Conservation (phyloP, 805 yeast genomes). For the Teunomyces cretensis region DNA sequence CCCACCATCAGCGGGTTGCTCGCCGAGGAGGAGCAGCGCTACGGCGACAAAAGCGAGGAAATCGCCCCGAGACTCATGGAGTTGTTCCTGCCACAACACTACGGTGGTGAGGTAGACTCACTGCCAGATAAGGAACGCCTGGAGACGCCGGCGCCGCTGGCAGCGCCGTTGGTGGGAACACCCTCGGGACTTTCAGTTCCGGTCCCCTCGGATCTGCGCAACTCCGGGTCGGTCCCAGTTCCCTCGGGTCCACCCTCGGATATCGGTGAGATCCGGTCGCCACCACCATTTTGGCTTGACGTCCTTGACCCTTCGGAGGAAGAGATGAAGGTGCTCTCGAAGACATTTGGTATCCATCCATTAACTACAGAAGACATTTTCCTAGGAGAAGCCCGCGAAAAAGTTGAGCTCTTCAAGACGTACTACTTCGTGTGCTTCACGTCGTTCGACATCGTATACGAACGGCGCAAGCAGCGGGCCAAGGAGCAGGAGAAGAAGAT, state of each 20-base stretch:
- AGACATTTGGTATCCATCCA: constrained; percentile 94
- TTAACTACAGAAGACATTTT: constrained; percentile 94
- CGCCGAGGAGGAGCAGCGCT: not conserved
- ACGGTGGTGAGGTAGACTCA: constrained; percentile 15
- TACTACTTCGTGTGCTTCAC: constrained; percentile 89
- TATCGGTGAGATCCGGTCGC: constrained; percentile 6
- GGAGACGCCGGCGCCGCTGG: constrained; percentile 3
- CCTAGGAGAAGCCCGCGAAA: constrained; percentile 91
- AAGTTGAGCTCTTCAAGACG: constrained; percentile 87
- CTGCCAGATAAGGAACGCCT: not conserved
- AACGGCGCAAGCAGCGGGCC: constrained; percentile 54
- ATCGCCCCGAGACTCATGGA: constrained; percentile 51
- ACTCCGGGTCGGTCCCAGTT: not conserved
- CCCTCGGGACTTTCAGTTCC: not conserved
- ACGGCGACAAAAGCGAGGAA: not conserved
- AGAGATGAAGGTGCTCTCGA: constrained; percentile 88
- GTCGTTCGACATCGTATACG: constrained; percentile 65
- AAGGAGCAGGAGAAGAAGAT: constrained; percentile 44
- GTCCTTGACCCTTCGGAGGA: constrained; percentile 92
- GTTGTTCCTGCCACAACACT: constrained; percentile 52
- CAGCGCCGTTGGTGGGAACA: not conserved
- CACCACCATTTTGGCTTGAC: constrained; percentile 71
- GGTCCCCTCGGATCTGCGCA: constrained; percentile 9
- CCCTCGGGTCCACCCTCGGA: constrained; percentile 11
- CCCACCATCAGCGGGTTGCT: constrained; percentile 79